Percentiles rank a stretch among this genome's conserved stretches.
These are phyloP conservation scores for Lipomyces orientalis DNA, from an alignment of 805 yeast species.

Conservation along the genomic window DNA sequence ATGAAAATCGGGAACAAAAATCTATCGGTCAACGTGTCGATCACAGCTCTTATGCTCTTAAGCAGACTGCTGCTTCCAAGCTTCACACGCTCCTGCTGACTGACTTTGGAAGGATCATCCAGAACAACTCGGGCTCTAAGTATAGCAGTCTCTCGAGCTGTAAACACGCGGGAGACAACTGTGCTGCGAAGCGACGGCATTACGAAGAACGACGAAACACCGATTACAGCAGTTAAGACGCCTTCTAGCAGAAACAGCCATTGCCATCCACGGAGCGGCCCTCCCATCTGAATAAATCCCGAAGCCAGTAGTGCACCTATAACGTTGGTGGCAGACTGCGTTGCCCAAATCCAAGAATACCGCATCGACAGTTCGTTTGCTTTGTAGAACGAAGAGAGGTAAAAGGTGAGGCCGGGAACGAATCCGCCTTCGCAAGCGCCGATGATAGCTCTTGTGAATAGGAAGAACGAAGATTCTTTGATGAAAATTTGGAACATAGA, in stretches of 20 bases:
- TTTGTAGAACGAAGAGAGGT: conserved; percentile 71
- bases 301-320: conserved; percentile 57
- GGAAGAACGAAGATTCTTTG: conserved; percentile 47
- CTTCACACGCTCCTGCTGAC: conserved; percentile 36
- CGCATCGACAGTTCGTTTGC: conserved; percentile 62
- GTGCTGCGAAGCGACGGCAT: conserved; percentile 29
- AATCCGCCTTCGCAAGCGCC: conserved; percentile 74
- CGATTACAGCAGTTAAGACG: conserved; percentile 58
- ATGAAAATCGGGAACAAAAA: conserved; percentile 28
- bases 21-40: conserved; percentile 15
- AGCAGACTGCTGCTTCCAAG: conserved; percentile 57
- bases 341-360: conserved; percentile 64
- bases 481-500: conserved; percentile 57
- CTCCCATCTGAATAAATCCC: conserved; percentile 57
- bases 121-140: conserved; percentile 62
- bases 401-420: conserved; percentile 66
- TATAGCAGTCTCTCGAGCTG: conserved; percentile 61
- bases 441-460: conserved; percentile 55
- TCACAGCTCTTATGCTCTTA: conserved; percentile 39
- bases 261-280: conserved; percentile 59
- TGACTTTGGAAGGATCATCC: conserved; percentile 52
- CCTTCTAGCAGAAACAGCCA: conserved; percentile 71
- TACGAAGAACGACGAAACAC: conserved; percentile 52
- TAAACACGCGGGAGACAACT: conserved; percentile 35
- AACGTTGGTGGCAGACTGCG: conserved; percentile 56